These are phyloP conservation scores for Pythium chondricola DNA, from an alignment of 352 stramenopile genomes.

Conservation along the genomic window DNA sequence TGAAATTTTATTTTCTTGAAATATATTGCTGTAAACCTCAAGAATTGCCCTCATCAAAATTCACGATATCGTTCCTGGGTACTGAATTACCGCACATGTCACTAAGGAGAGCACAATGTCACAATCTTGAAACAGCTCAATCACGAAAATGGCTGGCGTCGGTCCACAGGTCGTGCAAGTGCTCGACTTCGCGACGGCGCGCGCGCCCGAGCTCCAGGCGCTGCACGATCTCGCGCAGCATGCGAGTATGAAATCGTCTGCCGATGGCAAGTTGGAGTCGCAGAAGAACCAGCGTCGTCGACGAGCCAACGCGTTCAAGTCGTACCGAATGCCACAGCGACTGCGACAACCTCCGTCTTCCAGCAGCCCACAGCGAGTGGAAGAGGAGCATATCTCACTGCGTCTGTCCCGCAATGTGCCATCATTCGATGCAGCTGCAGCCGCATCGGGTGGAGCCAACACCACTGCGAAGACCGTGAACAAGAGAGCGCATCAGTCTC, in stretches of 20 bases:
- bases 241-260: slow-evolving; percentile 6
- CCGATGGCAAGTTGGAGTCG: slow-evolving; percentile 38
- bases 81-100: too few species aligned
- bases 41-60: too few species aligned
- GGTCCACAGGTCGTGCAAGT: slow-evolving; percentile 67
- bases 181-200: slow-evolving; percentile 67
- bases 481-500: slow-evolving; percentile 8
- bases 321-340: slow-evolving; percentile 53
- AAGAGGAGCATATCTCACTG: slow-evolving; percentile 21
- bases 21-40: too few species aligned
- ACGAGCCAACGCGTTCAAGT: slow-evolving; percentile 77
- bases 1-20: too few species aligned
- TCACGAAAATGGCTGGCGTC: slow-evolving; percentile 27
- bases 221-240: slow-evolving; percentile 55
- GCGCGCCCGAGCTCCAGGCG: slow-evolving; percentile 66
- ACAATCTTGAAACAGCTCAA: too few species aligned
- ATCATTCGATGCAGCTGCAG: background rate
- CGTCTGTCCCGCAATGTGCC: background rate
- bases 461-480: slow-evolving; percentile 2
- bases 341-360: slow-evolving; percentile 20
- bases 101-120: too few species aligned
- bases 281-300: slow-evolving; percentile 65
- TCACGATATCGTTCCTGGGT: too few species aligned
- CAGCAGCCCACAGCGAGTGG: background rate
- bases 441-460: background rate